These are phyloP conservation scores for Entophlyctis luteolus DNA, from an alignment of 192 early-diverging fungal genomes.

Conservation along the genomic window DNA sequence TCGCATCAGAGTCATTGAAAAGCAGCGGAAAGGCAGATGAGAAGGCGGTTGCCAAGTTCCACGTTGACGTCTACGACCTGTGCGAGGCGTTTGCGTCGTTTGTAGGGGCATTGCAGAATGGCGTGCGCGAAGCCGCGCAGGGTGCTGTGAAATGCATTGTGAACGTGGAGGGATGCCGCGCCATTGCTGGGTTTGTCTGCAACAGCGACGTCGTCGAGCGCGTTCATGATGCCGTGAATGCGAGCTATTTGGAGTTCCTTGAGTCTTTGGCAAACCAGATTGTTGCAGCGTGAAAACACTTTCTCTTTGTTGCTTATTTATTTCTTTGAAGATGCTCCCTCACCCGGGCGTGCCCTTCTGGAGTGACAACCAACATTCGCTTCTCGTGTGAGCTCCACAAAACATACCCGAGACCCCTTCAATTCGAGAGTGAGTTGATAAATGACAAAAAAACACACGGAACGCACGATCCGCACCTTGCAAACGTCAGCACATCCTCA, in stretches of 20 bases:
- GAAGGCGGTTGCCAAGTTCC: background rate
- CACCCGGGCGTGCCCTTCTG: conserved; percentile 68
- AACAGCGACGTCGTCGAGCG: too few species aligned
- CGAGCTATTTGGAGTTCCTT: too few species aligned
- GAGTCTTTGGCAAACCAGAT: too few species aligned
- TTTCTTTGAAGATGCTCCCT: conserved; percentile 30
- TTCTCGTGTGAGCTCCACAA: conserved; percentile 73
- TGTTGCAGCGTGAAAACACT: too few species aligned
- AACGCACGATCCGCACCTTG: conserved; percentile 26
- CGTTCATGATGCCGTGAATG: too few species aligned
- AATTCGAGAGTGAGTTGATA: background rate
- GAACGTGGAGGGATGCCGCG: too few species aligned
- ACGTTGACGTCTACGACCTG: background rate
- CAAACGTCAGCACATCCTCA: conserved; percentile 70
- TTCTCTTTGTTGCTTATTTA: background rate
- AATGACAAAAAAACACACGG: background rate
- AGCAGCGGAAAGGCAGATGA: background rate
- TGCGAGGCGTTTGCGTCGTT: background rate
- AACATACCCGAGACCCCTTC: conserved; percentile 64
- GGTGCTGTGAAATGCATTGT: too few species aligned
- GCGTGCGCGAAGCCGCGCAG: too few species aligned
- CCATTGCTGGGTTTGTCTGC: too few species aligned
- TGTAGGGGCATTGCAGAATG: background rate
- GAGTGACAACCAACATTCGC: conserved; percentile 67
- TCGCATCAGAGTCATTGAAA: background rate